Base-by-base conservation (phyloP, 2,329 filamentous ascomycete species). In the Fusarium gaditjirri region DNA sequence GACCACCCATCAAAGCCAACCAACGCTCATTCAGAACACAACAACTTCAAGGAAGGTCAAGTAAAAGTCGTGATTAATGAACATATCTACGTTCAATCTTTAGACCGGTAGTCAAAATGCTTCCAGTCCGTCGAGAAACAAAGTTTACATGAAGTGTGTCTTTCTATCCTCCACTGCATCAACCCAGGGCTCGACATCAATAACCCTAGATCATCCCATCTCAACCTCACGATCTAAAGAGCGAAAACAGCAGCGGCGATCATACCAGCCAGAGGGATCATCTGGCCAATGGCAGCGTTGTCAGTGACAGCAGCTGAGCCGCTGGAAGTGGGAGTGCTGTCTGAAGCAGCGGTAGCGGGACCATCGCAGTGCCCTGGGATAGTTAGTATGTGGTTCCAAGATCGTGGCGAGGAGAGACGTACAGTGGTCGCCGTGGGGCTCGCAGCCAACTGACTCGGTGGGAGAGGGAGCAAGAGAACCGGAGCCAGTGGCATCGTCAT, bases 381-480 rank as follows among this genome's bases (percentile, higher is more conserved):
- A 4, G 43, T 52, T 12, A 62, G 59, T 35, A 11, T 12, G 8
- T 5, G 11, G 9, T 33, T 19, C 35, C 12, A 4, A 13, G 7
- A 6, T 13, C 2, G 16, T 2, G 1, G 8, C 4, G 4, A 8
- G 2, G n/a, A 4, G 4, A 23, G 19, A 61, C 55, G 17, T 59
- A 73, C 69, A 77, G 70, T 77, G 75, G 57, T 77, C 75, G 17
- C 75, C 74, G 27, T 77, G 74, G 47, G 74, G 58, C 8, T 75
- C 68, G 1, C 75, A 77, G 9, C 75, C 75, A 10, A 68, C 42
- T 2, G 75, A 77, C 61, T 76, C 75, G 44, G 75, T 77, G 14
- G 75, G 75, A 42, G 67, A 72, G 13, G 75, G 65, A 12, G 41
- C 43, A 0, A 64, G 47, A 10, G 65, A 53, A 1, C 14, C 44